Conservation (phyloP, 164 flowering plant species). For the Aristolochia contorta region DNA sequence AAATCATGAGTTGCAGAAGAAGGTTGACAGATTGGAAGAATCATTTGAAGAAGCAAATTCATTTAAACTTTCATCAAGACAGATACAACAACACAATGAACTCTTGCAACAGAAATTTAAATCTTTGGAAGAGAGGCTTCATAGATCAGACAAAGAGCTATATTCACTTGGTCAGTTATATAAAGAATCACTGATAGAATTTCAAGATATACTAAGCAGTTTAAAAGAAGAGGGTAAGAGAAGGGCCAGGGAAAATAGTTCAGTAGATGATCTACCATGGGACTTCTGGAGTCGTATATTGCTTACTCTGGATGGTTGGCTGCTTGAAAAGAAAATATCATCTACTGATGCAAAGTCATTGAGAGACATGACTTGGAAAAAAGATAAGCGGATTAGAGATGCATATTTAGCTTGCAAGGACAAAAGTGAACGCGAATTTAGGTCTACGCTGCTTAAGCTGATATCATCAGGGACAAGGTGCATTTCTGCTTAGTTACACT, state of each 20-base stretch:
- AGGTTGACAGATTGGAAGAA: constrained; percentile 76
- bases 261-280: constrained; percentile 77
- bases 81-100: constrained; percentile 49
- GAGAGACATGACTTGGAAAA: constrained; percentile 83
- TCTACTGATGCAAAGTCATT: constrained; percentile 49
- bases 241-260: constrained; percentile 37
- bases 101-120: constrained; percentile 70
- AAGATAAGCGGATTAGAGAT: constrained; percentile 54
- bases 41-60: constrained; percentile 60
- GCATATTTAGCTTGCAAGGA: constrained; percentile 58
- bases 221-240: constrained; percentile 67
- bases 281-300: constrained; percentile 87
- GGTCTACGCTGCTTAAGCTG: constrained; percentile 47
- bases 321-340: constrained; percentile 76
- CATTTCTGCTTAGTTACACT: no score
- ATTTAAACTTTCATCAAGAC: constrained; percentile 54
- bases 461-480: constrained; percentile 51
- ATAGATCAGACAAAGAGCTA: constrained; percentile 77
- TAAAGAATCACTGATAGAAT: constrained; percentile 76
- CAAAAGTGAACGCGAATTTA: constrained; percentile 48
- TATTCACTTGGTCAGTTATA: constrained; percentile 63
- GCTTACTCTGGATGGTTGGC: constrained; percentile 80
- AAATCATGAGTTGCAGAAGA: constrained; percentile 72
- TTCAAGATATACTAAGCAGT: constrained; percentile 61
- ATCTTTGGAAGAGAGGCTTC: constrained; percentile 73